Evolutionary conservation across 192 early-diverging fungal genomes (phyloP).

Genomic region (Rhizophlyctis rosea): DNA sequence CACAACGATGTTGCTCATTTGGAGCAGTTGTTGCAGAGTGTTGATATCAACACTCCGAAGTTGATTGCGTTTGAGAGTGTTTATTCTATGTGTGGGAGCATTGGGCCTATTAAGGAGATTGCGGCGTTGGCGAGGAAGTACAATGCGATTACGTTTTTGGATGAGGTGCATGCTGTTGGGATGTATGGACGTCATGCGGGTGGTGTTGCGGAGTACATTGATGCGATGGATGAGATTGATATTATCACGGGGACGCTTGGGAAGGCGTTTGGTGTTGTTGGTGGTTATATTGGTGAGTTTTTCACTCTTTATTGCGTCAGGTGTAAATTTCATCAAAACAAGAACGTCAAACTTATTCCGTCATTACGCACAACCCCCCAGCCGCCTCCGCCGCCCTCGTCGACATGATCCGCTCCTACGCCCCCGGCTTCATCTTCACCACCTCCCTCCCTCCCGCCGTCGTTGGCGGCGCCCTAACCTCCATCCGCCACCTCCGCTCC

Average conservation of each 20-base stretch:
- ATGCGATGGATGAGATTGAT: slow-evolving; percentile 86
- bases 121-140: slow-evolving; percentile 88
- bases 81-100: slow-evolving; percentile 95
- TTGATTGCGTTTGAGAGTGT: slow-evolving; percentile 95
- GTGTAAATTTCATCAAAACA: not conserved
- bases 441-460: slow-evolving; percentile 95
- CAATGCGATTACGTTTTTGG: slow-evolving; percentile 93
- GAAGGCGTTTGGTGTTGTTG: slow-evolving; percentile 96
- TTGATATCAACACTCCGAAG: slow-evolving; percentile 84
- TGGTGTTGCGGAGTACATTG: slow-evolving; percentile 92
- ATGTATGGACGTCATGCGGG: slow-evolving; percentile 94
- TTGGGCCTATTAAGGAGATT: slow-evolving; percentile 89
- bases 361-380: slow-evolving; percentile 3
- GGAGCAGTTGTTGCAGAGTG: slow-evolving; percentile 75
- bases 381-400: slow-evolving; percentile 79
- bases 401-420: slow-evolving; percentile 94
- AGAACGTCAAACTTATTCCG: no score
- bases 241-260: slow-evolving; percentile 95
- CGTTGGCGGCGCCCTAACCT: slow-evolving; percentile 85
- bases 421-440: slow-evolving; percentile 99
- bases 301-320: not conserved
- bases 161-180: slow-evolving; percentile 99
- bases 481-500: slow-evolving; percentile 86
- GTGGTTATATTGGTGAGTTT: slow-evolving; percentile 81
- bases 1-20: slow-evolving; percentile 92